Base-by-base conservation (phyloP, 176 grass and related monocot genomes). In the Alloteropsis semialata region DNA sequence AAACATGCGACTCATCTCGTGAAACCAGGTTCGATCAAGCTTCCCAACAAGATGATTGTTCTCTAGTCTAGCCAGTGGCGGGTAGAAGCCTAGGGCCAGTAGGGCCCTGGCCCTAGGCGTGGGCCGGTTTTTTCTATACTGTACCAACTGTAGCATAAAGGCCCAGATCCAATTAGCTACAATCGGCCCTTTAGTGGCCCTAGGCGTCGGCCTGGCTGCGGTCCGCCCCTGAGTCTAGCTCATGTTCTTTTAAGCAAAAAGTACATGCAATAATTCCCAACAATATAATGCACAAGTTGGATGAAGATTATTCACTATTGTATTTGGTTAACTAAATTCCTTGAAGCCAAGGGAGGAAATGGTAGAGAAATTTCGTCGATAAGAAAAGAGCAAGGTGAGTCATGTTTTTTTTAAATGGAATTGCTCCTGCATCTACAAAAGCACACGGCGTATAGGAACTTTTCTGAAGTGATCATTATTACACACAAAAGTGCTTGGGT, bases 1-100 rank as follows among this genome's bases (percentile, higher is more conserved):
- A 78, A 78, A 49, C 82, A 85, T 69, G 62, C 73, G 44, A 78
- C 29, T 57, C 49, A 30, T 75, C 0, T 24, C 15, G 28, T 60
- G 59, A 69, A 85, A 85, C 83, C 50, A 46, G 36, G 48, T 17
- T 66, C 11, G 3, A 11, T 66, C 3, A 3, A 32, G 13, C 51
- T 29, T 77, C 39, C 27, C 17, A 5, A 66, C 36, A 45, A 25
- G 32, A 68, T 8, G 8, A 12, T n/a, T 51, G 50, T 56, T 38
- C 72, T n/a, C n/a, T n/a, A n/a, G n/a, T n/a, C n/a, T n/a, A n/a
- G n/a, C n/a, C n/a, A n/a, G n/a, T n/a, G n/a, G n/a, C n/a, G n/a
- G n/a, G n/a, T n/a, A n/a, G n/a, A n/a, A n/a, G n/a, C n/a, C n/a
- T n/a, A n/a, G n/a, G n/a, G n/a, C n/a, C n/a, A n/a, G n/a, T n/a